Percentiles rank a stretch among this genome's conserved stretches.
Conservation (phyloP, 1,139 yeast species). For the Dujonia santamariae region DNA sequence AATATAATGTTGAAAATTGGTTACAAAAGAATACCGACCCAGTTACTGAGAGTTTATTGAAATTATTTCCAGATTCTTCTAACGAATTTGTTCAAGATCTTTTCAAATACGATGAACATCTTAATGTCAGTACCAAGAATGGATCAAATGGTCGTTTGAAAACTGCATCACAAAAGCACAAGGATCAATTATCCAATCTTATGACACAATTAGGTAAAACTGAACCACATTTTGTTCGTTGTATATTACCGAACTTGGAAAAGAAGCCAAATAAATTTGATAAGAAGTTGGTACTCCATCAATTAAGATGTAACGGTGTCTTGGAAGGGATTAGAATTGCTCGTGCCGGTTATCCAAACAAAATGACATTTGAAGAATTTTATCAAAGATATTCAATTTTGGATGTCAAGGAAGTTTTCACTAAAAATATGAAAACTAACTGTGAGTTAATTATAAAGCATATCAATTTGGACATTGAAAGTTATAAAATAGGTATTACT, state of each 20-base stretch:
- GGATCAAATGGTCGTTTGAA: slow-evolving; percentile 53
- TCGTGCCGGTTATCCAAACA: slow-evolving; percentile 94
- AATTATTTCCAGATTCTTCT: slow-evolving; percentile 52
- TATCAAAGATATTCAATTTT: slow-evolving; percentile 70
- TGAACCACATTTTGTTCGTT: slow-evolving; percentile 95
- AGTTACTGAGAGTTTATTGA: slow-evolving; percentile 70
- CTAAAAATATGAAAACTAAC: slow-evolving; percentile 56
- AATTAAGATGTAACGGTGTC: slow-evolving; percentile 95
- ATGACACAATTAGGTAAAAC: slow-evolving; percentile 76
- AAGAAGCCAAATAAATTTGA: slow-evolving; percentile 74
- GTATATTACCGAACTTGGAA: slow-evolving; percentile 84
- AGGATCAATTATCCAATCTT: slow-evolving; percentile 72
- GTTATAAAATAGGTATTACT: slow-evolving; percentile 77
- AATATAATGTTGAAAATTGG: slow-evolving; percentile 91
- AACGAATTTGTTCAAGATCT: slow-evolving; percentile 44
- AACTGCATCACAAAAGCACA: slow-evolving; percentile 84
- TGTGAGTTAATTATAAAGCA: slow-evolving; percentile 65
- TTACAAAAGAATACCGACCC: slow-evolving; percentile 94
- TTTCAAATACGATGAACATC: slow-evolving; percentile 23
- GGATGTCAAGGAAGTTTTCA: slow-evolving; percentile 41
- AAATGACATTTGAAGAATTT: slow-evolving; percentile 82
- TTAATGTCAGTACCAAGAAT: slow-evolving; percentile 8
- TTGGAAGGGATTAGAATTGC: slow-evolving; percentile 97
- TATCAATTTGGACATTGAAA: slow-evolving; percentile 57
- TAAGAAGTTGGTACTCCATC: slow-evolving; percentile 76